Evolutionary conservation across 1,139 yeast genomes (phyloP).

Genomic region (Diutina pseudorugosa): DNA sequence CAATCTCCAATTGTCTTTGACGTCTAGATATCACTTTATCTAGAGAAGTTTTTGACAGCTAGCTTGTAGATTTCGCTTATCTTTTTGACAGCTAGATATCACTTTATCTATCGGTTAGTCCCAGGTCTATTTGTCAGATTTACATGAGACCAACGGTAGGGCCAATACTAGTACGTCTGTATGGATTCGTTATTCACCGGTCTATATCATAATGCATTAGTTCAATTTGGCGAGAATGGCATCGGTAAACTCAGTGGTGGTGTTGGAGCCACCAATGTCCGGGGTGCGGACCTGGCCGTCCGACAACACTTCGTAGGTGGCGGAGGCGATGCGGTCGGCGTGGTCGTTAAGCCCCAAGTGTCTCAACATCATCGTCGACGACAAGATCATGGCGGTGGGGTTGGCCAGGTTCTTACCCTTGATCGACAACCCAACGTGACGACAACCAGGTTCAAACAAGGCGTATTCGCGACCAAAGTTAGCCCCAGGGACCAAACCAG

Average conservation of each 20-base stretch:
- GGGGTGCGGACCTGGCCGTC: conserved; percentile 72
- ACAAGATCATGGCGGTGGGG: conserved; percentile 95
- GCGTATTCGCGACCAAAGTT: conserved; percentile 97
- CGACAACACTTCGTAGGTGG: conserved; percentile 80
- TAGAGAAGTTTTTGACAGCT: no score
- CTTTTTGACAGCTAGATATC: no score
- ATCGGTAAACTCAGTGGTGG: conserved; percentile 89
- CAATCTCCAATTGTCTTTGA: no score
- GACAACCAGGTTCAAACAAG: conserved; percentile 98
- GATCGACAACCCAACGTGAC: conserved; percentile 97
- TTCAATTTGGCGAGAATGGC: conserved; percentile 59
- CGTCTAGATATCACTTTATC: no score
- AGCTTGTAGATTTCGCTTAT: no score
- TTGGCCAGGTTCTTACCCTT: conserved; percentile 91
- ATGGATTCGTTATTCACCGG: not conserved
- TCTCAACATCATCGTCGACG: conserved; percentile 84
- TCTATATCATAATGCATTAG: not conserved
- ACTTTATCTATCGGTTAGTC: no score
- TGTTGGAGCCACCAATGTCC: conserved; percentile 81
- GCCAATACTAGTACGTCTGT: not conserved
- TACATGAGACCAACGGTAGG: no score
- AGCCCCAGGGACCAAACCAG: conserved; percentile 98
- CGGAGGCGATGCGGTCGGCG: conserved; percentile 79
- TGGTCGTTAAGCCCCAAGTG: conserved; percentile 79
- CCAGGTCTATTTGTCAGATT: no score